These are phyloP conservation scores for Trifolium pratense DNA, from an alignment of 306 rosid species.

Conservation along the genomic window DNA sequence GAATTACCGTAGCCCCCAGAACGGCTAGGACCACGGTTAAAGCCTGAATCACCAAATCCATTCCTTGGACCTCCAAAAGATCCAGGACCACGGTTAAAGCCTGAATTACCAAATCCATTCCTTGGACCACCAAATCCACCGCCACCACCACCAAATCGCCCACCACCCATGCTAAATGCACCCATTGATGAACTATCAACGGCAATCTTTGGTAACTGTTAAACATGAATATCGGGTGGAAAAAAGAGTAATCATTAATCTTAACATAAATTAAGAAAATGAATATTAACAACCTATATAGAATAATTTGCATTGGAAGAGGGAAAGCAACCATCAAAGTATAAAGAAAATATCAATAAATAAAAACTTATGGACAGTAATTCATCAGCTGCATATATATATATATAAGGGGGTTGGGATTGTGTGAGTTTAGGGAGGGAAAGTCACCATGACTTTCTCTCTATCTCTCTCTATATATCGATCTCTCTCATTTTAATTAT, in stretches of 20 bases:
- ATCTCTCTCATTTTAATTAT: too few relatives aligned
- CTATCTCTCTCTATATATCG: too few relatives aligned
- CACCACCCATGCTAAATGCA: constrained; percentile 59
- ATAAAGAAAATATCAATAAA: background rate
- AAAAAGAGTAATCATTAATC: constrained; percentile 37
- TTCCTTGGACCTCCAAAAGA: constrained; percentile 32
- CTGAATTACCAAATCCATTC: constrained; percentile 48
- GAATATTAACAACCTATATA: background rate
- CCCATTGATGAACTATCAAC: constrained; percentile 58
- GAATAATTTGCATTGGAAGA: constrained; percentile 7
- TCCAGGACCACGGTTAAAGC: constrained; percentile 50
- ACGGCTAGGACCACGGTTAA: constrained; percentile 47
- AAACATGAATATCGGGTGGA: constrained; percentile 36
- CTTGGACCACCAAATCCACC: constrained; percentile 56
- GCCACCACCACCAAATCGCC: constrained; percentile 62
- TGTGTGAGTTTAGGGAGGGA: too few relatives aligned
- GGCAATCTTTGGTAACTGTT: constrained; percentile 78
- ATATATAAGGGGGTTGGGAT: too few relatives aligned
- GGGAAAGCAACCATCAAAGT: background rate
- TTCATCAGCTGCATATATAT: background rate
- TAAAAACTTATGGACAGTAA: too few relatives aligned
- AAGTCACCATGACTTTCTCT: too few relatives aligned
- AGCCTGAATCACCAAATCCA: constrained; percentile 49
- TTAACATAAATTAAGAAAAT: constrained; percentile 3
- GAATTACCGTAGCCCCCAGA: constrained; percentile 51